Conservation (phyloP, 2,329 filamentous ascomycete species). For the Fusarium pininemorale region DNA sequence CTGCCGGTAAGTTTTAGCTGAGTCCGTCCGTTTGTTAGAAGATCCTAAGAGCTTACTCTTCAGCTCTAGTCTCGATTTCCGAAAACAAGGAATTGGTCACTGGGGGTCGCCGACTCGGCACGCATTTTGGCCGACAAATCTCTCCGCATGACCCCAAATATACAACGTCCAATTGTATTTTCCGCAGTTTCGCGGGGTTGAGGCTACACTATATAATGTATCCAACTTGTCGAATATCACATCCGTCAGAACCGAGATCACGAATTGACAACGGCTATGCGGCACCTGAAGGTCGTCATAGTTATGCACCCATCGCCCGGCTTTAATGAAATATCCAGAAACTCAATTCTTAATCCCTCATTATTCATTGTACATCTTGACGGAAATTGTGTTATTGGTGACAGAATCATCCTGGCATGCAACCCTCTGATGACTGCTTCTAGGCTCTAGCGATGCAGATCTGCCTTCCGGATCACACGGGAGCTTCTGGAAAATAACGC, state of each 20-base stretch:
- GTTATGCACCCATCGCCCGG: background rate
- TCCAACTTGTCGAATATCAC: background rate
- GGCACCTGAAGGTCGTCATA: slow-evolving; percentile 3
- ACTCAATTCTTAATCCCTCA: slow-evolving; percentile 5
- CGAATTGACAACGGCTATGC: background rate
- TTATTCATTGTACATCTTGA: background rate
- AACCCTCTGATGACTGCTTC: background rate
- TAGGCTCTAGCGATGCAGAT: background rate
- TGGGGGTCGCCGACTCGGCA: background rate
- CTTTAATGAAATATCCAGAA: background rate
- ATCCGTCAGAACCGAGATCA: slow-evolving; percentile 21
- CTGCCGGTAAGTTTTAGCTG: background rate
- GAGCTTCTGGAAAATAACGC: background rate
- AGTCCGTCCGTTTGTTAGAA: background rate
- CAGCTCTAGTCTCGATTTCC: background rate
- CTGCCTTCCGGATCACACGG: background rate
- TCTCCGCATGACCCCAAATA: background rate
- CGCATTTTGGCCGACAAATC: background rate
- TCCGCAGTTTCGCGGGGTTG: background rate
- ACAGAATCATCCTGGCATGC: background rate
- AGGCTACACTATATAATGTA: background rate
- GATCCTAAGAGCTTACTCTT: background rate
- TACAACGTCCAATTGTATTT: background rate
- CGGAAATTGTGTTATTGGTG: background rate
- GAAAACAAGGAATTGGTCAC: background rate